Base-by-base conservation (phyloP, 352 stramenopile genomes). In the Phytophthora sansomeana region DNA sequence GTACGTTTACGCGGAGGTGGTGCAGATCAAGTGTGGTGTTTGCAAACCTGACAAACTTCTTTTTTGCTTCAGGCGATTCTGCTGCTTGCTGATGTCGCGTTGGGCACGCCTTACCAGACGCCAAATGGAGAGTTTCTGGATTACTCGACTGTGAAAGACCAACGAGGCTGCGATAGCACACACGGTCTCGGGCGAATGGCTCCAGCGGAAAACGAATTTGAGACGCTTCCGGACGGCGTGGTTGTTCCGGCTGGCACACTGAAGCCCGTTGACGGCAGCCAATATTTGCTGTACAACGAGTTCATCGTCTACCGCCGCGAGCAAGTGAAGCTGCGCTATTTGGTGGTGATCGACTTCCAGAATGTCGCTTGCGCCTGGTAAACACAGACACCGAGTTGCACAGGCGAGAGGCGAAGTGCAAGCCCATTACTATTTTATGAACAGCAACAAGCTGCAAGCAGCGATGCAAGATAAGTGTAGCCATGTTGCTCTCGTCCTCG, bases 241-340 rank as follows among this genome's bases (percentile, higher is more conserved):
- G 60, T 72, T 11, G 74, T 85, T 21, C 72, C 77, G 4, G 62
- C 68, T 5, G 77, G 74, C 2, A 62, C 59, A 46, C 54, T 78
- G 21, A 60, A 58, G 6, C 24, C 66, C 8, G 63, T 63, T 4
- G 38, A 46, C 5, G 61, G 55, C 11, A 52, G 36, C 30, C 60
- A 72, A 26, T 21, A 62, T 28, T 69, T 86, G 57, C 42, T 85
- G 24, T 83, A 80, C 61, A 81, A 76, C 53, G 77, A 85, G 47
- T 85, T 80, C 42, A 69, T 85, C 30, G 77, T 83, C 35, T 83
- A 83, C 28, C 72, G 65, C 30, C 68, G 43, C 32, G 77, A 81
- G 28, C 77, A 85, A 64, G 72, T 85, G 21, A 66, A 79, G 48
- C 56, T 81, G 41, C 70, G 70, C 32, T 81, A 81, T 28, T 47